phyloP scores from a whole-genome alignment of 2,329 filamentous ascomycete genomes.

The Trichoderma arundinaceum region DNA sequence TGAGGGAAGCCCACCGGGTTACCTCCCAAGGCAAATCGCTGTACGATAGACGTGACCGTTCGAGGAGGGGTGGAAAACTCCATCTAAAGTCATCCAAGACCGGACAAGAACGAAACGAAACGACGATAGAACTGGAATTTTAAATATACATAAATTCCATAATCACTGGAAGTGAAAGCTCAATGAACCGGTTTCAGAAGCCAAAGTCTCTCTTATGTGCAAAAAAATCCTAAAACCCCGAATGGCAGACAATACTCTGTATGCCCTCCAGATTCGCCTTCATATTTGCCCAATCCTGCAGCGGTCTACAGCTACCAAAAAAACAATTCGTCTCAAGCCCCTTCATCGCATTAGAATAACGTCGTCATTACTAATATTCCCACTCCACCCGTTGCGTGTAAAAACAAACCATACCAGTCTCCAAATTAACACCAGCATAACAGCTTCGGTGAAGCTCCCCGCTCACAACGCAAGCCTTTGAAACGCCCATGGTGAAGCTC shows the following conservation, averaged over 20 bases:
- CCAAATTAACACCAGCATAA: slow-evolving; percentile 21
- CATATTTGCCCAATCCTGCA: neutral
- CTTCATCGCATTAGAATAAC: slow-evolving; percentile 11
- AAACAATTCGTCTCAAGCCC: slow-evolving; percentile 5
- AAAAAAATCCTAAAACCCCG: too few relatives aligned
- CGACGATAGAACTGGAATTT: slow-evolving; percentile 9
- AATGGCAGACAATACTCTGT: neutral
- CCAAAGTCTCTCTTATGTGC: neutral
- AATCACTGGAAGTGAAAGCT: neutral
- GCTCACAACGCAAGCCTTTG: neutral
- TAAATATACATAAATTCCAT: neutral
- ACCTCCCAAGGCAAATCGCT: neutral
- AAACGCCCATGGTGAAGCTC: neutral
- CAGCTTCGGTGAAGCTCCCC: neutral
- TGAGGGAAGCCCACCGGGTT: neutral
- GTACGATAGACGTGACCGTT: slow-evolving; percentile 31
- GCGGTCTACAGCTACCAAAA: neutral
- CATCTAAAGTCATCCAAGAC: neutral
- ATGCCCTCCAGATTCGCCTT: neutral
- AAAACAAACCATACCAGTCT: slow-evolving; percentile 1
- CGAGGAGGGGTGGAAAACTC: neutral
- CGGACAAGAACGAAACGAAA: neutral
- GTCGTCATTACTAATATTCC: slow-evolving; percentile 8
- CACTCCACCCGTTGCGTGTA: neutral
- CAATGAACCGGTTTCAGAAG: too few relatives aligned